A percentile compares a stretch with the other conserved stretches of the same genome.
Conservation (phyloP, 305 asterid species). For the Galium porrigens region DNA sequence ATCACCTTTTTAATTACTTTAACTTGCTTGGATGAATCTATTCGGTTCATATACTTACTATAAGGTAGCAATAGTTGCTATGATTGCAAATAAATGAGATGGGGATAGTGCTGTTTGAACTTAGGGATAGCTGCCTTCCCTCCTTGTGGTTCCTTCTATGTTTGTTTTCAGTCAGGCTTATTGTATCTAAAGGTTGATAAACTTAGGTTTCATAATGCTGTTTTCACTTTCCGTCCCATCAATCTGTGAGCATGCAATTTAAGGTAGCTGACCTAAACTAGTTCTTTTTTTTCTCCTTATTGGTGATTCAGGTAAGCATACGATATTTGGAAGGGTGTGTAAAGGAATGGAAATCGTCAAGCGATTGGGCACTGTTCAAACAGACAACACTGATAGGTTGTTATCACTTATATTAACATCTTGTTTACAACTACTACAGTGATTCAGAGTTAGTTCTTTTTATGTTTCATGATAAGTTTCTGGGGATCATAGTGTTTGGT, state of each 20-base stretch:
- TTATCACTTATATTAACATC: constrained; percentile 6
- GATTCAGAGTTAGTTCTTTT: not conserved
- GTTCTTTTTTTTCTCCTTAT: not conserved
- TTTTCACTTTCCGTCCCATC: not conserved
- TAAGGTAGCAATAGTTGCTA: not conserved
- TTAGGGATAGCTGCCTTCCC: not conserved
- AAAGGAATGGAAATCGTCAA: constrained; percentile 90
- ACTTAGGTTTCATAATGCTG: not conserved
- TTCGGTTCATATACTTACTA: not conserved
- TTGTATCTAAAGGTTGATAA: not conserved
- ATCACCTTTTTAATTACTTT: not conserved
- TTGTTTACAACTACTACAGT: not conserved
- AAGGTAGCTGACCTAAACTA: not conserved
- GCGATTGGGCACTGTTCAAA: constrained; percentile 94
- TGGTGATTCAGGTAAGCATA: constrained; percentile 55
- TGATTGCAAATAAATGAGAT: not conserved
- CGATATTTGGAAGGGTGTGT: constrained; percentile 91
- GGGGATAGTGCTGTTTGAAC: not conserved
- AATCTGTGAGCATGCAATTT: not conserved
- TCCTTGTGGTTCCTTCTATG: not conserved
- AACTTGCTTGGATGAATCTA: not conserved
- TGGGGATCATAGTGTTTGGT: not conserved
- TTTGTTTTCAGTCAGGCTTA: not conserved
- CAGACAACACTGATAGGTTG: constrained; percentile 62
- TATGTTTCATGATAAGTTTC: not conserved